Evolutionary conservation across 257 asterid species (phyloP).

Genomic region (Penstemon newberryi): DNA sequence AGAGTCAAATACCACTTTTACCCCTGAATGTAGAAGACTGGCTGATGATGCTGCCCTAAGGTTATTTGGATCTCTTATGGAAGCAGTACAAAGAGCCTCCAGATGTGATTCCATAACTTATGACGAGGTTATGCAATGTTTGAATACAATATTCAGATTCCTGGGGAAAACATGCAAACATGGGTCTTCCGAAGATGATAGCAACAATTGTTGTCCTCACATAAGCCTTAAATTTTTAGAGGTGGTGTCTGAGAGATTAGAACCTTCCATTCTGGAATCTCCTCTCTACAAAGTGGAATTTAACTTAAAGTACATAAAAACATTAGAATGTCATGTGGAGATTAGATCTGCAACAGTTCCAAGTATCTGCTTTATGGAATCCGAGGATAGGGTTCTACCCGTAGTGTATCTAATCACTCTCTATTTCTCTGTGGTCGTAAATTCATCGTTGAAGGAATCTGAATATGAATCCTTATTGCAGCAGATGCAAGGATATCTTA

Average conservation of each 20-base stretch:
- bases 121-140: conserved; percentile 55
- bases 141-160: conserved; percentile 53
- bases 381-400: conserved; percentile 55
- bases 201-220: conserved; percentile 27
- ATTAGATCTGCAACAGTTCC: conserved; percentile 29
- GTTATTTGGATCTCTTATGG: conserved; percentile 62
- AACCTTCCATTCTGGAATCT: conserved; percentile 59
- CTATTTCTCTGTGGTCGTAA: conserved; percentile 50
- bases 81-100: conserved; percentile 48
- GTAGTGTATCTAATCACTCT: conserved; percentile 47
- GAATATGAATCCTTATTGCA: conserved; percentile 39
- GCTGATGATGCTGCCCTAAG: conserved; percentile 50
- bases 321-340: conserved; percentile 35
- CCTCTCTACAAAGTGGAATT: conserved; percentile 65
- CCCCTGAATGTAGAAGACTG: conserved; percentile 40
- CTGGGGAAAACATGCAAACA: conserved; percentile 43
- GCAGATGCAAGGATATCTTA: conserved; percentile 44
- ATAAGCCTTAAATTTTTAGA: conserved; percentile 52
- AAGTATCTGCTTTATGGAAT: conserved; percentile 38
- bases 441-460: conserved; percentile 33
- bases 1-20: conserved; percentile 37
- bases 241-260: conserved; percentile 56
- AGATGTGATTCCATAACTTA: conserved; percentile 44
- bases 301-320: conserved; percentile 38
- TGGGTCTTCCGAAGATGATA: conserved; percentile 34